Evolutionary conservation across 495 filamentous ascomycete genomes (phyloP).

Genomic region (Daldinia concentrica): DNA sequence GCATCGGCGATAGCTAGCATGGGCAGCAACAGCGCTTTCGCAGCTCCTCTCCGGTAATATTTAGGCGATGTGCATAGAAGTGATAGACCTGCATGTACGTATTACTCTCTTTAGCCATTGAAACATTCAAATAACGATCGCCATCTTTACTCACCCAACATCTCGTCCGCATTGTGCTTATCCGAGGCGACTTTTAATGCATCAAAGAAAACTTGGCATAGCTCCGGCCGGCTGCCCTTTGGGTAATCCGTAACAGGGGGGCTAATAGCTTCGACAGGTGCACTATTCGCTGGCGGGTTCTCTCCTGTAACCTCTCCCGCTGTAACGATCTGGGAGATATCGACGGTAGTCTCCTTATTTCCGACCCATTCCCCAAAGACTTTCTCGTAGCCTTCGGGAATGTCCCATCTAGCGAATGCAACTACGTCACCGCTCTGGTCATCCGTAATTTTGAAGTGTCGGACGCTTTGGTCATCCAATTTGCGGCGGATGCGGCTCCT

Average conservation of each 20-base stretch:
- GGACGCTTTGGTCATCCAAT: constrained; percentile 31
- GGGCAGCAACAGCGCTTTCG: constrained; percentile 41
- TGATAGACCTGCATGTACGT: constrained; percentile 38
- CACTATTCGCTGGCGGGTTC: constrained; percentile 8
- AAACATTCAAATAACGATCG: not conserved
- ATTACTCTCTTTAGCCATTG: constrained; percentile 7
- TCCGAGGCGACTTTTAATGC: constrained; percentile 25
- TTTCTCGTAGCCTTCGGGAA: constrained; percentile 38
- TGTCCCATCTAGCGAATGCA: constrained; percentile 44
- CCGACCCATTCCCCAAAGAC: constrained; percentile 38
- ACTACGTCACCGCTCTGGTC: constrained; percentile 30
- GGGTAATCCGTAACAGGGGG: constrained; percentile 16
- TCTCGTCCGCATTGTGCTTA: constrained; percentile 39
- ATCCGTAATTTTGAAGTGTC: constrained; percentile 42
- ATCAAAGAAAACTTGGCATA: constrained; percentile 34
- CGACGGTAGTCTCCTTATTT: constrained; percentile 1
- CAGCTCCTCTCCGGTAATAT: constrained; percentile 49
- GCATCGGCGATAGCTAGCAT: constrained; percentile 46
- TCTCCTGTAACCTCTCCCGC: constrained; percentile 2
- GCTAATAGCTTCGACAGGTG: constrained; percentile 5
- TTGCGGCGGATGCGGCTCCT: constrained; percentile 33
- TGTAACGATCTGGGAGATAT: not conserved
- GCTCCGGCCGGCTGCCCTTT: constrained; percentile 24
- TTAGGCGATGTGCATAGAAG: constrained; percentile 51
- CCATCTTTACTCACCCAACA: constrained; percentile 40